These are phyloP conservation scores for Tillandsia leiboldiana DNA, from an alignment of 176 grass and related monocot genomes.

Conservation along the genomic window DNA sequence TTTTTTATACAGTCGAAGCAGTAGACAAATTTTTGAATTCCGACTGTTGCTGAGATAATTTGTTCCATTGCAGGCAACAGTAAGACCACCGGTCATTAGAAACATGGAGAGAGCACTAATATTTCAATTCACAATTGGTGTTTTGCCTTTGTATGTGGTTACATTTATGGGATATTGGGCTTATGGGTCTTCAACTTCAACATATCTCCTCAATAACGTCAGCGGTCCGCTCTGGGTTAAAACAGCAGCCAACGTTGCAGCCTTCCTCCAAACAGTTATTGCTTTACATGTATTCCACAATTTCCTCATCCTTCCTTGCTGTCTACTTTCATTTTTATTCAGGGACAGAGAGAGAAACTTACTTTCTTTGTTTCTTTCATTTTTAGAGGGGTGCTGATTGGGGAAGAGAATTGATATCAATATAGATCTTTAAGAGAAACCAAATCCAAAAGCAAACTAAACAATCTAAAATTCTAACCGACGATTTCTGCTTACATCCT, in stretches of 20 bases:
- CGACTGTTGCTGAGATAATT: neutral
- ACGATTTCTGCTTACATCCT: too few relatives aligned
- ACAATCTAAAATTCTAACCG: too few relatives aligned
- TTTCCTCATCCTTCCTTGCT: neutral
- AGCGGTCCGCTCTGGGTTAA: conserved; percentile 69
- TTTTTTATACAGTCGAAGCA: neutral
- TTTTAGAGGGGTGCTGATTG: too few relatives aligned
- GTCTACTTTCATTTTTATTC: neutral
- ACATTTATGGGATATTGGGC: conserved; percentile 88
- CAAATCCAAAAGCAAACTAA: too few relatives aligned
- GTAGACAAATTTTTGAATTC: neutral
- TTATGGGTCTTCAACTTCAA: conserved; percentile 73
- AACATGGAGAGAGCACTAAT: conserved; percentile 94
- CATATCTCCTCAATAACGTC: conserved; percentile 77
- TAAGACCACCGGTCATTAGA: conserved; percentile 73
- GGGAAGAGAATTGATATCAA: too few relatives aligned
- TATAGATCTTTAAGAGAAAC: too few relatives aligned
- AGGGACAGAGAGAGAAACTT: too few relatives aligned
- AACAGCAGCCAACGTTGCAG: conserved; percentile 50
- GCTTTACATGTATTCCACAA: conserved; percentile 52
- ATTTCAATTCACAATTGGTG: conserved; percentile 76
- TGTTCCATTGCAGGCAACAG: conserved; percentile 50
- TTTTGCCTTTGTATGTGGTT: conserved; percentile 69
- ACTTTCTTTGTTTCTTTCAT: too few relatives aligned
- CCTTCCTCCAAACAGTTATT: conserved; percentile 86